Conservation (phyloP, 495 filamentous ascomycete species). For the Ramalina peruviana region DNA sequence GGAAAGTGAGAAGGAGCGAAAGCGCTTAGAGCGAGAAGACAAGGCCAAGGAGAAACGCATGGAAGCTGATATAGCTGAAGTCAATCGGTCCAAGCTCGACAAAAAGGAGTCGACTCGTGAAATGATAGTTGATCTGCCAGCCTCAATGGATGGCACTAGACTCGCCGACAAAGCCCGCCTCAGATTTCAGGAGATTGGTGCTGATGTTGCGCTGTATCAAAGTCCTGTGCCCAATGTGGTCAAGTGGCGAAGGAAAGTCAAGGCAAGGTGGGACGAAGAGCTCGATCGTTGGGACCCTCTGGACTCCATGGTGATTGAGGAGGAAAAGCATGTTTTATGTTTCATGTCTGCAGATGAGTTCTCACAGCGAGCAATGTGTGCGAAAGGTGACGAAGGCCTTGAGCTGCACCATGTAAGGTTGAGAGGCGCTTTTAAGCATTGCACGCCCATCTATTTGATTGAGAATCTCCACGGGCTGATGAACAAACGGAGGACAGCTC, state of each 20-base stretch:
- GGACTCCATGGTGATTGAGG: slow-evolving; percentile 33
- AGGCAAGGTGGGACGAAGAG: slow-evolving; percentile 45
- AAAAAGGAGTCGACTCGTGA: slow-evolving; percentile 64
- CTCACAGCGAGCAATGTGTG: slow-evolving; percentile 32
- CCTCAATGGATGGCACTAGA: slow-evolving; percentile 32
- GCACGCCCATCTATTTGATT: slow-evolving; percentile 59
- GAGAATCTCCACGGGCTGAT: slow-evolving; percentile 57
- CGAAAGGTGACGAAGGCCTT: slow-evolving; percentile 31
- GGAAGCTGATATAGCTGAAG: slow-evolving; percentile 54
- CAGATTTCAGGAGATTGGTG: slow-evolving; percentile 43
- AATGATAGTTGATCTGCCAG: slow-evolving; percentile 72
- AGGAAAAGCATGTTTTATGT: slow-evolving; percentile 55
- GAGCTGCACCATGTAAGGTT: slow-evolving; percentile 45
- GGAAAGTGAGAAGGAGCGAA: slow-evolving; percentile 35
- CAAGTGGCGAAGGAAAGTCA: slow-evolving; percentile 62
- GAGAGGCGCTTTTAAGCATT: slow-evolving; percentile 35
- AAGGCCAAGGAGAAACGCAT: slow-evolving; percentile 50
- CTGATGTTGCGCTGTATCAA: slow-evolving; percentile 33
- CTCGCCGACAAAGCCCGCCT: slow-evolving; percentile 36
- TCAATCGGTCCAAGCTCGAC: slow-evolving; percentile 61
- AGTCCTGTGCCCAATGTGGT: slow-evolving; percentile 45
- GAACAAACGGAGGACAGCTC: slow-evolving; percentile 52
- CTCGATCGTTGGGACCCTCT: slow-evolving; percentile 55
- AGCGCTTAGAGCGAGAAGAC: slow-evolving; percentile 35
- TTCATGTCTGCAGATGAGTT: slow-evolving; percentile 55